Evolutionary conservation across 2,329 filamentous ascomycete genomes (phyloP), one percentile per base, ranked within the genome.

Genomic region (Cladorrhinum sp.): DNA sequence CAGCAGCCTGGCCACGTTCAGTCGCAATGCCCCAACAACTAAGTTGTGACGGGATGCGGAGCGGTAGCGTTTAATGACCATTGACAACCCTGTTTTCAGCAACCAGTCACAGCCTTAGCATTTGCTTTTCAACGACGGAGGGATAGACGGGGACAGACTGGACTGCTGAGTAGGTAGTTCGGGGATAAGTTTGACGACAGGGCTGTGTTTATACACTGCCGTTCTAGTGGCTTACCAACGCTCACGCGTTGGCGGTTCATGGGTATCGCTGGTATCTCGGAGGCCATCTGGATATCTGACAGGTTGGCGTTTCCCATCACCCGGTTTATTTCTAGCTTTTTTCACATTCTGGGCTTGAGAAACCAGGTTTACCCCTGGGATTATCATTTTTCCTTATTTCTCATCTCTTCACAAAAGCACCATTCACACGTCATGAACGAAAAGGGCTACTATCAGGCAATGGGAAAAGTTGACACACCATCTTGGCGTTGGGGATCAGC

Each of bases 1-100:
- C 85, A 88, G 79, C 84, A 87, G 78, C 75, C 82, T 68, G 93
- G 93, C 70, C 93, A 97, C 80, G 89, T 98, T 75, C 93, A 97
- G 86, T 87, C 91, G 70, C 86, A 90, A 72, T 99, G 95, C 88
- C 91, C 93, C 73, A 92, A 90, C 83, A 91, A 89, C 76, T 82
- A 81, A 78, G 69, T 64, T 55, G 58, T 54, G 53, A 38, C n/a
- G 22, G 50, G 64, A 52, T 50, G 52, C 57, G 61, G 62, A 57
- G 51, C 55, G 65, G 55, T 58, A 61, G 57, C 51, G 54, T 63
- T 58, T 64, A 57, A 62, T 65, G 55, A 62, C 61, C 62, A 59
- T 63, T 58, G 50, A 57, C 60, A 59, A 65, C 63, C 65, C 60
- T 62, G 59, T 60, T 62, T 68, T 63, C 58, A 57, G 55, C 64